phyloP scores from a whole-genome alignment of 345 rosid species.

The Boechera retrofracta region DNA sequence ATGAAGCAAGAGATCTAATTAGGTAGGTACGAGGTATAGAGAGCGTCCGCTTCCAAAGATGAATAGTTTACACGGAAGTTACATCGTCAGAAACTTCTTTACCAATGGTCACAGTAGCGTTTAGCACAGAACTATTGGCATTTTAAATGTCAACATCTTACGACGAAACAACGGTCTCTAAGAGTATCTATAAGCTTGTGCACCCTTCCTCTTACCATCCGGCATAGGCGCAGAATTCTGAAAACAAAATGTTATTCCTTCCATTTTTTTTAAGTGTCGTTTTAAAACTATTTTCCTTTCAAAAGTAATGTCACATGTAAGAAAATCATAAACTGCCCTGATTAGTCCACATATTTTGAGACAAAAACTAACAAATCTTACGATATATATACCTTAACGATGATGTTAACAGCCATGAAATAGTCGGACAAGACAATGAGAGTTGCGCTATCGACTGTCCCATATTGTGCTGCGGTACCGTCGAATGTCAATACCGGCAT shows the following conservation, averaged over 20 bases:
- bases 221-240: slow-evolving; percentile 71
- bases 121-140: no score
- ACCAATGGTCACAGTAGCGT: no score
- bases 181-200: no score
- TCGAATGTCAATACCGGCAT: slow-evolving; percentile 48
- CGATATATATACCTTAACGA: slow-evolving; percentile 48
- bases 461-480: slow-evolving; percentile 58
- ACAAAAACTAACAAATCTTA: not conserved
- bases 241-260: not conserved
- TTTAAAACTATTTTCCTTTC: not conserved
- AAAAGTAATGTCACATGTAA: not conserved
- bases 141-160: no score
- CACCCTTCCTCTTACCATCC: slow-evolving; percentile 47
- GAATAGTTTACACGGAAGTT: no score
- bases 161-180: no score
- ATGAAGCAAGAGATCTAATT: not conserved
- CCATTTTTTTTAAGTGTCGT: not conserved
- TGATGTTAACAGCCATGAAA: slow-evolving; percentile 63
- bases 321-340: no score
- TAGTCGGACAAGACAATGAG: slow-evolving; percentile 60
- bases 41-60: slow-evolving; percentile 74
- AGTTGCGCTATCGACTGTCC: slow-evolving; percentile 73
- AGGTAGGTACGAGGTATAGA: slow-evolving; percentile 54
- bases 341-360: no score
- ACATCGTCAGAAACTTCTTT: no score